Base-by-base conservation (phyloP, 495 filamentous ascomycete genomes). In the Penicillium cataractarum region DNA sequence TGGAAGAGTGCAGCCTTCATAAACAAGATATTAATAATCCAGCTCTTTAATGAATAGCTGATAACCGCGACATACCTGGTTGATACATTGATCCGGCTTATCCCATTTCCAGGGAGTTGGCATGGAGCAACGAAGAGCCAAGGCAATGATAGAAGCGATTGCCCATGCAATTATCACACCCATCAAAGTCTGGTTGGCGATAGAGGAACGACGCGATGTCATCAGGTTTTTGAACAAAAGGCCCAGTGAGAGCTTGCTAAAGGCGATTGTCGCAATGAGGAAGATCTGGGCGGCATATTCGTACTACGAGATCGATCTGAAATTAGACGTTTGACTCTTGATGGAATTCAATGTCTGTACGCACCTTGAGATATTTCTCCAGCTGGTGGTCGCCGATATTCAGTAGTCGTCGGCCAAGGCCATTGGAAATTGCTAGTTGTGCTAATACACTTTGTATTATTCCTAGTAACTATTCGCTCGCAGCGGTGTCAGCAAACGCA, bases 211-310 rank as follows among this genome's bases (percentile, higher is more conserved):
- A 1, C 64, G 62, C 22, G 65, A 65, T 22, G 65, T 62, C 62
- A 72, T 66, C 37, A 71, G 37, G 31, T 57, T 74, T 33, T 70
- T 63, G 32, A 74, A 67, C 10, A 74, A 67, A 1, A 70, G 55
- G 7, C 57, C 64, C 3, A 68, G 57, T 2, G 71, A 74, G 19
- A 72, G 52, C 52, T 74, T 72, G 39, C 64, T 66, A 6, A 67
- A 49, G 5, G 71, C 60, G 27, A 72, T 66, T 3, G 69, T 63
- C 10, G 57, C 48, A 12, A 74, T 55, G 33, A 71, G 60, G 3
- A 74, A 55, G n/a, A 74, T 68, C 26, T 74, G 71, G n/a, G 71
- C 66, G 1, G 56, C 66, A 61, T 74, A 72, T 61, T 67, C 63
- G 50, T 74, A 71, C 71, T 74, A 33, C 21, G 33, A 7, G 17